Base-by-base conservation (phyloP, 345 rosid genomes). In the Arabidopsis suecica region DNA sequence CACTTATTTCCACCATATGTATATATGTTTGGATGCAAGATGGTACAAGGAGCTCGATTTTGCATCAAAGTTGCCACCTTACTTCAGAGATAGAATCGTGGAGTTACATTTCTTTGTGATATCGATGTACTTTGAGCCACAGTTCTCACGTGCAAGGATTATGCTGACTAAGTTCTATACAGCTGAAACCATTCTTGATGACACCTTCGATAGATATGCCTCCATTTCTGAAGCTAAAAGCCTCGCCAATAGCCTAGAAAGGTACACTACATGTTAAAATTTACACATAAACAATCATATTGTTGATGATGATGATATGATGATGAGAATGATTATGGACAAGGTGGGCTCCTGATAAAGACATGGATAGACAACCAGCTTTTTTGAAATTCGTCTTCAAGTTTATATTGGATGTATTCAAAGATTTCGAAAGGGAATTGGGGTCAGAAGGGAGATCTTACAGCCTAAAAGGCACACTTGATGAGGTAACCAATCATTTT, bases 141-240 rank as follows among this genome's bases (percentile, higher is more conserved):
- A 64, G 5, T 42, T 41, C 13, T 64, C 77, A 32, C 25, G 13
- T 53, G 77, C 37, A 3, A 73, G 77, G 63, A 41, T 54, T 42
- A 32, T 41, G 45, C 0, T 54, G 57, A 64, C 65, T 13, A 63
- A 73, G 61, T 41, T 40, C n/a, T 41, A 16, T 47, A 22, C 23
- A 3, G 28, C 16, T 3, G 25, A 25, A 54, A 44, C n/a, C 12
- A 32, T 63, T 44, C 1, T 73, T 2, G 77, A 73, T 1, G 77
- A 73, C n/a, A 63, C 77, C 1, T 73, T 5, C 12, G 77, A 64
- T 25, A 64, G 77, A 64, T 73, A 73, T 73, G 77, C 70, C 2
- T 53, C 77, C 0, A 6, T 63, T 42, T 1, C 40, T 9, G 76
- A 62, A 3, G 49, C 42, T 18, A 34, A 30, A 62, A 28, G 42